Evolutionary conservation across 2,329 filamentous ascomycete genomes (phyloP).

Genomic region (Sporothrix protearum): DNA sequence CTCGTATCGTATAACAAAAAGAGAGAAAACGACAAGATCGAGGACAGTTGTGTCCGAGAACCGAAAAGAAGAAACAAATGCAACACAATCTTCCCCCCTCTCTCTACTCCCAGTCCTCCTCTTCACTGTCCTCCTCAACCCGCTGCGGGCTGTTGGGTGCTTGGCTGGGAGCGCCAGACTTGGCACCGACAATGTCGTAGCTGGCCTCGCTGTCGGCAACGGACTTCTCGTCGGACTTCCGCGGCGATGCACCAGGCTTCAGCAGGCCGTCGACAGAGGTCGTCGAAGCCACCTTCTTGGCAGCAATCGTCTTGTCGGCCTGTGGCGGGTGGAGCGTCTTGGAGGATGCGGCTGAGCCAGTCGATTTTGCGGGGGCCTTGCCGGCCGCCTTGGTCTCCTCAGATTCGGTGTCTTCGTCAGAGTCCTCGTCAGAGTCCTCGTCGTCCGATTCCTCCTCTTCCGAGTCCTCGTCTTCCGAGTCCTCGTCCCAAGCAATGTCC

Average conservation of each 20-base stretch:
- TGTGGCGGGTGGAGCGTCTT: constrained; percentile 56
- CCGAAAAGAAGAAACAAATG: constrained; percentile 20
- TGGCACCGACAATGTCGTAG: constrained; percentile 85
- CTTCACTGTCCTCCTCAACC: constrained; percentile 59
- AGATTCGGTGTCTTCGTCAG: constrained; percentile 47
- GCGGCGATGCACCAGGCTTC: constrained; percentile 59
- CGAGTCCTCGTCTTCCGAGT: constrained; percentile 33
- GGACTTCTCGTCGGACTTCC: constrained; percentile 81
- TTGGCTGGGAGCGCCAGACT: constrained; percentile 72
- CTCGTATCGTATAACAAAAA: constrained; percentile 14
- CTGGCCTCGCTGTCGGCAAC: constrained; percentile 91
- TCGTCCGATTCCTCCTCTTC: constrained; percentile 23
- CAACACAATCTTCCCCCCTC: constrained; percentile 25
- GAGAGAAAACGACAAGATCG: background rate
- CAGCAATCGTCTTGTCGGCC: constrained; percentile 31
- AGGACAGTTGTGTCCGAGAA: background rate
- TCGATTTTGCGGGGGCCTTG: constrained; percentile 34
- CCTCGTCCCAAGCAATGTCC: constrained; percentile 67
- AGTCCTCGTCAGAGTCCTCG: constrained; percentile 27
- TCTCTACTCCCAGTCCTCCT: constrained; percentile 65
- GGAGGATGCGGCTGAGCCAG: constrained; percentile 54
- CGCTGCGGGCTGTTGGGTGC: constrained; percentile 65
- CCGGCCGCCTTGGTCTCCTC: constrained; percentile 32
- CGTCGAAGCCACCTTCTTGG: constrained; percentile 17
- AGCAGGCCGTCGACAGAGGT: constrained; percentile 39